Evolutionary conservation across 2,329 filamentous ascomycete species (phyloP), one percentile per base, ranked within the genome.

Genomic region (Fusarium hainanense): DNA sequence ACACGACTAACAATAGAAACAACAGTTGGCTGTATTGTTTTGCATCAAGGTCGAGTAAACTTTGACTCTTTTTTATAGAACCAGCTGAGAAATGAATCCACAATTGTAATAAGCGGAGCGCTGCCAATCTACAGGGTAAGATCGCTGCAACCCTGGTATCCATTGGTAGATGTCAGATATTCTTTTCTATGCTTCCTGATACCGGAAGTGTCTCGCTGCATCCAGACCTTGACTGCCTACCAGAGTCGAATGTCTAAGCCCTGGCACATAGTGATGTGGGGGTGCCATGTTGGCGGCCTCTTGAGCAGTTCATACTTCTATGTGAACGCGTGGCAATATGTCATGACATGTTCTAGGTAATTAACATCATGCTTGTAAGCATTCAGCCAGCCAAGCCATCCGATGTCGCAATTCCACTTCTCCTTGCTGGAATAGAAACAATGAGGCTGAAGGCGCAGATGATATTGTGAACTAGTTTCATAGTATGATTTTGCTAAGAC

Each of bases 211-310:
- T 68, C 63, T 47, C 47, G 54, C 46, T 54, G 54, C 42, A 68
- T 46, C 37, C 21, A 51, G 43, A 30, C 34, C 41, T 42, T 21
- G 23, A 27, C 8, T 51, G 21, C 46, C 34, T 37, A 37, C 34
- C 3, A 37, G 34, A 37, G 34, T 37, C n/a, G 34, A 49, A 20
- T 46, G 20, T n/a, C 25, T 40, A 43, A 54, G 34, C 43, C 49
- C 54, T 68, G 66, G 66, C 54, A 73, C 46, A 44, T 42, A 56
- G 56, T 62, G 55, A 51, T 62, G 68, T 73, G 58, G 64, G 61
- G 68, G 55, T 48, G 34, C 30, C 14, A 55, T 56, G 60, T 50
- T 66, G 71, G 71, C 68, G 71, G 70, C 70, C 71, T 73, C 71
- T 59, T 47, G 50, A 43, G 37, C 37, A 65, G 28, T 40, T 42